These are phyloP conservation scores for Thielaviopsis populi DNA, from an alignment of 2,329 filamentous ascomycete genomes.

Conservation along the genomic window DNA sequence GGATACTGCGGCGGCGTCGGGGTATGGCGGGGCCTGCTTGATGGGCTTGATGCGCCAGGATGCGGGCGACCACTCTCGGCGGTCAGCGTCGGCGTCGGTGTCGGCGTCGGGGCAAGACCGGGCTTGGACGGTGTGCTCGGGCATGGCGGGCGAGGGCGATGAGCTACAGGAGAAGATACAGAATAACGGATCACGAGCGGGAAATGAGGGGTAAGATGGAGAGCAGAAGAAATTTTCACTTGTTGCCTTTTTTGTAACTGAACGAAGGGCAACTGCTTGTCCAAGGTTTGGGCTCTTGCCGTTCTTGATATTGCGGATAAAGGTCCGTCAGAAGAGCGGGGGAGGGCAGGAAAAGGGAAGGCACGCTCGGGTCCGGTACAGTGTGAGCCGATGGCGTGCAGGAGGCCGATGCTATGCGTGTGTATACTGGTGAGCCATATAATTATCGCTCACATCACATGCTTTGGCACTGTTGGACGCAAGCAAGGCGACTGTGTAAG, in stretches of 20 bases:
- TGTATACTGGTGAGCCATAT: neutral
- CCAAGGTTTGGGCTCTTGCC: no score
- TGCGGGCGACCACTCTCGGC: slow-evolving; percentile 37
- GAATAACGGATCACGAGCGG: no score
- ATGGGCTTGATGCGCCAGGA: slow-evolving; percentile 69
- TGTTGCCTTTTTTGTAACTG: neutral
- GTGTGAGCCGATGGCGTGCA: neutral
- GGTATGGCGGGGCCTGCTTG: slow-evolving; percentile 59
- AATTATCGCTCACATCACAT: neutral
- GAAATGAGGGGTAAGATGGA: neutral
- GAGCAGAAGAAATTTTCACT: neutral
- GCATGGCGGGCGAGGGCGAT: neutral
- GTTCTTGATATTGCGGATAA: neutral
- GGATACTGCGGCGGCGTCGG: slow-evolving; percentile 43
- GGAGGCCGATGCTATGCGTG: no score
- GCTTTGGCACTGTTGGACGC: neutral
- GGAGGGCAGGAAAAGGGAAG: neutral
- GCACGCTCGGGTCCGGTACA: neutral
- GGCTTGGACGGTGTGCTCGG: neutral
- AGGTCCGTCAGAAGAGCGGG: no score
- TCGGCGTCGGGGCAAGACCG: neutral
- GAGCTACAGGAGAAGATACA: neutral
- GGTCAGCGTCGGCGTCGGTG: neutral
- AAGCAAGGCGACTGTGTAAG: neutral
- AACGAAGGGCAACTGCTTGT: no score